These are phyloP conservation scores for Clitopilus passeckerianus DNA, from an alignment of 768 basidiomycete species.

Conservation along the genomic window DNA sequence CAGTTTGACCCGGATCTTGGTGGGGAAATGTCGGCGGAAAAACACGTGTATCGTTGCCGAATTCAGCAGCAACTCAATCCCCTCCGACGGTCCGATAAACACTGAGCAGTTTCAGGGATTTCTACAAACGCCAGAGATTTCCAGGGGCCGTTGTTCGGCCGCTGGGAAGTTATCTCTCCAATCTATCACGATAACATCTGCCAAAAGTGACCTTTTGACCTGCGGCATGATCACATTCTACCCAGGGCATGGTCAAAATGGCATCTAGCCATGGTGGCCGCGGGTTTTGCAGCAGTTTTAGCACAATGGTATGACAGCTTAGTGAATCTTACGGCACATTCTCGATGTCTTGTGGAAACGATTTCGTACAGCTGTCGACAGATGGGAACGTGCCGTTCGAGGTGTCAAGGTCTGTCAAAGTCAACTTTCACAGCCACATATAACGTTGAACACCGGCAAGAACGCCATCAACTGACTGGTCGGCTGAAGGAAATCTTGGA, in stretches of 20 bases:
- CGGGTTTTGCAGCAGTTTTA: not conserved
- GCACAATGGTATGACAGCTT: not conserved
- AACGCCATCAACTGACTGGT: not conserved
- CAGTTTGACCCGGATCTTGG: conserved; percentile 1
- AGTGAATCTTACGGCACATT: not conserved
- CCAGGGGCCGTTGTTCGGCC: not conserved
- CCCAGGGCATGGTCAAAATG: not conserved
- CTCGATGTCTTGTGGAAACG: not conserved
- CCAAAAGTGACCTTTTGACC: not conserved
- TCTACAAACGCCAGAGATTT: not conserved
- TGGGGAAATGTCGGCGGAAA: conserved; percentile 8
- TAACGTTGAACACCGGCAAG: not conserved
- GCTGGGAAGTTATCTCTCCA: not conserved
- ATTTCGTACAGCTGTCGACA: not conserved
- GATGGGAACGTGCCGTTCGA: not conserved
- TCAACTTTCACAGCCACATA: not conserved
- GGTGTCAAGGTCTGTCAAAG: not conserved
- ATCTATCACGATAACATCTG: not conserved
- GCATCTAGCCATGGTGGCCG: not conserved
- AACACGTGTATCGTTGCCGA: conserved; percentile 7
- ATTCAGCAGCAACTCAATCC: not conserved
- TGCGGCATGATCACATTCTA: not conserved
- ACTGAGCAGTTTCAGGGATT: not conserved
- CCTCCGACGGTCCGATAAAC: not conserved
- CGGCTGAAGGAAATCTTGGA: not conserved